A percentile compares a stretch with the other conserved stretches of the same genome.
These are phyloP conservation scores for Colletotrichum eremochloae DNA, from an alignment of 2,329 filamentous ascomycete species.

Conservation along the genomic window DNA sequence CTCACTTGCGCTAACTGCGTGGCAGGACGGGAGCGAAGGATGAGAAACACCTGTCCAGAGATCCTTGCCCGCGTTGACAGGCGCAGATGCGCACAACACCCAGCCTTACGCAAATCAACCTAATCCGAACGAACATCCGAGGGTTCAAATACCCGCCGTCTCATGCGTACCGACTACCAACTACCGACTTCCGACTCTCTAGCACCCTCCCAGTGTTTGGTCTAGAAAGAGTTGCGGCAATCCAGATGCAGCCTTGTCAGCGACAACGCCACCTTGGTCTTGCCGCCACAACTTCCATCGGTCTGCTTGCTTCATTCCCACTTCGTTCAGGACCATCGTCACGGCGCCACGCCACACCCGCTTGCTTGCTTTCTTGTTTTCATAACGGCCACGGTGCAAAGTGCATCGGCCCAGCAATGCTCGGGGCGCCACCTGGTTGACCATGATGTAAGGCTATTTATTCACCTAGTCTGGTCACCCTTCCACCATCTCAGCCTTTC, in stretches of 20 bases:
- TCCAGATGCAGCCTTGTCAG: neutral
- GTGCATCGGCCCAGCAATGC: neutral
- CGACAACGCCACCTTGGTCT: neutral
- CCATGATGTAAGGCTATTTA: constrained; percentile 32
- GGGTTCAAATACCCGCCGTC: neutral
- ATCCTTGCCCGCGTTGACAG: constrained; percentile 13
- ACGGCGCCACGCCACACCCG: neutral
- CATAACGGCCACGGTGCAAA: neutral
- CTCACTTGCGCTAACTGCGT: constrained; percentile 14
- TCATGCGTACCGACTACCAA: neutral
- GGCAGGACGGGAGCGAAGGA: constrained; percentile 16
- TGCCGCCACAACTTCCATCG: neutral
- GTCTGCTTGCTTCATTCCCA: constrained; percentile 32
- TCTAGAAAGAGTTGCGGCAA: neutral
- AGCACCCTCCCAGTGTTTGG: neutral
- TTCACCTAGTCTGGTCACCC: neutral
- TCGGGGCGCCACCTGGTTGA: neutral
- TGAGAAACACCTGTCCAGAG: constrained; percentile 3
- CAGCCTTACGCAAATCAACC: constrained; percentile 3
- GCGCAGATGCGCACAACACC: neutral
- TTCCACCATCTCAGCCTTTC: constrained; percentile 38
- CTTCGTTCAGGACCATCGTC: neutral
- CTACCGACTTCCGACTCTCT: no score
- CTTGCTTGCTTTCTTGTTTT: constrained; percentile 2
- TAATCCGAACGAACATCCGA: neutral